These are phyloP conservation scores for Penicillium chermesinum DNA, from an alignment of 495 filamentous ascomycete species.

Conservation along the genomic window DNA sequence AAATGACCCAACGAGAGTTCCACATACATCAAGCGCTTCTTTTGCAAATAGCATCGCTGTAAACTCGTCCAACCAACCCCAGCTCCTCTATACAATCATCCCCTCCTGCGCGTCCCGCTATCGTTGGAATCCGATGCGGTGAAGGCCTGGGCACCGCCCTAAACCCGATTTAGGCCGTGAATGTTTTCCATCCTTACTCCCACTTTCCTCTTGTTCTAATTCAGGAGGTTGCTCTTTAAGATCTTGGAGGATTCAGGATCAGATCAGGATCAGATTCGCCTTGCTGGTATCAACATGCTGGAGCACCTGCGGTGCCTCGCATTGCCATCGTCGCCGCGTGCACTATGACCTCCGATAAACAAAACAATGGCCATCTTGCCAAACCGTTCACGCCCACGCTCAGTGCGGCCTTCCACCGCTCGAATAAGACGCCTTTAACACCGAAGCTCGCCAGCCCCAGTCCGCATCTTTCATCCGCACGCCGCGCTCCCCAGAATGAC, in stretches of 20 bases:
- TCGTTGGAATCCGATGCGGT: conserved; percentile 24
- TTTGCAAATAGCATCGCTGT: background rate
- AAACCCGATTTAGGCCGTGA: conserved; percentile 20
- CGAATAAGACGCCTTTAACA: conserved; percentile 42
- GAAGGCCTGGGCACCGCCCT: conserved; percentile 20
- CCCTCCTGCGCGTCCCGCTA: background rate
- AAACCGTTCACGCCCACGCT: conserved; percentile 49
- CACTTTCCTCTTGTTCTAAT: conserved; percentile 7
- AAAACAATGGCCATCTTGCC: conserved; percentile 39
- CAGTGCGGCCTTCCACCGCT: conserved; percentile 40
- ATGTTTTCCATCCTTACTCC: conserved; percentile 20
- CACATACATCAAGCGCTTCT: too few species aligned
- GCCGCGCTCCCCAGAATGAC: conserved; percentile 34
- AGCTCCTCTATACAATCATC: background rate
- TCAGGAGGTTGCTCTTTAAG: background rate
- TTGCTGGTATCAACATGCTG: conserved; percentile 36
- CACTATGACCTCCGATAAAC: conserved; percentile 53
- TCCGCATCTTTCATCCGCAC: conserved; percentile 27
- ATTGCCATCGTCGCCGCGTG: conserved; percentile 40
- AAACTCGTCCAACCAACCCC: background rate
- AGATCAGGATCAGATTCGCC: background rate
- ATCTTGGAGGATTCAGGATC: background rate
- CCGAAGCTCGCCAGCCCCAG: conserved; percentile 45
- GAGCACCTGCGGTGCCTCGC: conserved; percentile 26
- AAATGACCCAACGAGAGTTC: too few species aligned